Conservation (phyloP, 1,139 yeast genomes). For the Kodamaea sp. region DNA sequence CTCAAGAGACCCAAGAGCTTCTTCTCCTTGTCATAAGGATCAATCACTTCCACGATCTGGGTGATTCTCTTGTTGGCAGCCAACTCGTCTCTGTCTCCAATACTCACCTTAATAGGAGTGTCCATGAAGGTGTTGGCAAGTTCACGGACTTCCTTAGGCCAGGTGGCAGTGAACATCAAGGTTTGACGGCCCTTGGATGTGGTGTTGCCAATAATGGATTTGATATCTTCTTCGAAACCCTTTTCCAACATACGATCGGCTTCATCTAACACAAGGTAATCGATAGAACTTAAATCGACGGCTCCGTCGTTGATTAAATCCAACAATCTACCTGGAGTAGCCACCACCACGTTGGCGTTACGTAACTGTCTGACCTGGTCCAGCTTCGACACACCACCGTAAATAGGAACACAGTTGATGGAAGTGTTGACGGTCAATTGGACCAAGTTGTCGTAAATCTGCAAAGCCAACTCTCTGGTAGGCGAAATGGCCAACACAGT, state of each 20-base stretch:
- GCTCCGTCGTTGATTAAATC: constrained; percentile 91
- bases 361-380: constrained; percentile 75
- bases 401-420: constrained; percentile 78
- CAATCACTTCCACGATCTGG: constrained; percentile 91
- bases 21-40: constrained; percentile 79
- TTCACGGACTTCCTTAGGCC: constrained; percentile 93
- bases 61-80: constrained; percentile 92
- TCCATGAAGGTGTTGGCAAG: constrained; percentile 85
- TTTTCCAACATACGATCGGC: constrained; percentile 97
- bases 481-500: constrained; percentile 89
- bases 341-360: constrained; percentile 77
- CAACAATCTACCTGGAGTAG: constrained; percentile 94
- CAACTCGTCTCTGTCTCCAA: constrained; percentile 93
- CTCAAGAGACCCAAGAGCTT: constrained; percentile 69
- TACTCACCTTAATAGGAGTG: constrained; percentile 80
- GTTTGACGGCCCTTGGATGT: constrained; percentile 63
- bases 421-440: constrained; percentile 59
- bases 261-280: constrained; percentile 88
- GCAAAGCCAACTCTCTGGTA: constrained; percentile 95
- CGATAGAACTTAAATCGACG: constrained; percentile 64
- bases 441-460: constrained; percentile 82
- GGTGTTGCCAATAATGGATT: constrained; percentile 67
- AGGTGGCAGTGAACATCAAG: constrained; percentile 85
- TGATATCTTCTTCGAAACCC: constrained; percentile 96
- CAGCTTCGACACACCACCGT: constrained; percentile 97